Conservation (phyloP, 148 eudicot genomes). For the Vaccinium macrocarpon region DNA sequence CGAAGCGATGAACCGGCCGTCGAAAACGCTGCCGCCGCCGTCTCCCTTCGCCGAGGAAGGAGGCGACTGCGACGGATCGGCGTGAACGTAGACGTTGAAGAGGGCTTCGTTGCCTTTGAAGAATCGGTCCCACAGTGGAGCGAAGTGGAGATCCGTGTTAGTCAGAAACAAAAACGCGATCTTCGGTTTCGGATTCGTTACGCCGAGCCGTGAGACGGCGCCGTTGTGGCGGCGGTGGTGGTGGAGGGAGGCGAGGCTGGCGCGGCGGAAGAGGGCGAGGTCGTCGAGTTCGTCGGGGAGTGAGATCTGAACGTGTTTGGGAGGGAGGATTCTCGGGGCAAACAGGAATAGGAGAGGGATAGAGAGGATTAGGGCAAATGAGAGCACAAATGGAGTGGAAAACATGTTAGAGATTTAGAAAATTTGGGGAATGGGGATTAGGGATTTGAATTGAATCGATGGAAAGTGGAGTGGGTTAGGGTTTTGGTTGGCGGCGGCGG, state of each 20-base stretch:
- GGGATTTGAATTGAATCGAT: not conserved
- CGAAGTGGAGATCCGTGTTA: slow-evolving; percentile 48
- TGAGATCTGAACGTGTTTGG: slow-evolving; percentile 39
- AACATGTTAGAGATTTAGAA: slow-evolving; percentile 18
- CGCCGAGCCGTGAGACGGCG: slow-evolving; percentile 31
- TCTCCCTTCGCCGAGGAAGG: not conserved
- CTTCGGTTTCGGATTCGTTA: slow-evolving; percentile 40
- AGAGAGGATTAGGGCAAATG: slow-evolving; percentile 24
- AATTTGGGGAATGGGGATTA: not conserved
- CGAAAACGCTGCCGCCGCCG: slow-evolving; percentile 32
- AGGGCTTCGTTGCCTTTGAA: slow-evolving; percentile 31
- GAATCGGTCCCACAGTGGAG: slow-evolving; percentile 65
- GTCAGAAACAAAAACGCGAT: slow-evolving; percentile 70
- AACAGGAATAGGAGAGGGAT: slow-evolving; percentile 29
- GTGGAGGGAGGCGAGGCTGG: slow-evolving; percentile 34
- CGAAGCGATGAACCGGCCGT: slow-evolving; percentile 28
- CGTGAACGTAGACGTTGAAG: slow-evolving; percentile 64
- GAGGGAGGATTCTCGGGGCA: slow-evolving; percentile 23
- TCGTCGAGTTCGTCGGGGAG: slow-evolving; percentile 64
- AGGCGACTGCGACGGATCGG: slow-evolving; percentile 34
- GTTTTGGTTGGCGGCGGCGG: not conserved
- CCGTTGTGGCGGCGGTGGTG: slow-evolving; percentile 19
- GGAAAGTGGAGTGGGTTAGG: not conserved
- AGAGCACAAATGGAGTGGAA: slow-evolving; percentile 27
- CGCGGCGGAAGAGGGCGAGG: slow-evolving; percentile 55